A percentile compares a stretch with the other conserved stretches of the same genome.
Conservation (phyloP, 495 filamentous ascomycete genomes). For the Hypoxylon fragiforme region DNA sequence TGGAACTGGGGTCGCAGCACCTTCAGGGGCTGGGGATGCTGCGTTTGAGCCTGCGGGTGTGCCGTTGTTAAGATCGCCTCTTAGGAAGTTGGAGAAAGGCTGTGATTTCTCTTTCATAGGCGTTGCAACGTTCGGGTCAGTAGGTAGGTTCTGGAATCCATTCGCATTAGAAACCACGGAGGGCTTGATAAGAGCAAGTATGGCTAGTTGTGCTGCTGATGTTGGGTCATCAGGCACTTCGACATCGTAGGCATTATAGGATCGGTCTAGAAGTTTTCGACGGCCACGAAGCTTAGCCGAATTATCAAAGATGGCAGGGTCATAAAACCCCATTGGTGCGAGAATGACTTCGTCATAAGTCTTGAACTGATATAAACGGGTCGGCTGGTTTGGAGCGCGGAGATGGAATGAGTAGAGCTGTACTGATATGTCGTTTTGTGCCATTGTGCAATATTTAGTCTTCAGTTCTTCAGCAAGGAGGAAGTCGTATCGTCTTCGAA, state of each 20-base stretch:
- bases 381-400: conserved; percentile 83
- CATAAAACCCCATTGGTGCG: conserved; percentile 87
- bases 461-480: conserved; percentile 94
- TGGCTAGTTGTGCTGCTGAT: conserved; percentile 80
- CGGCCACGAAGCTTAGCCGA: conserved; percentile 74
- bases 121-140: conserved; percentile 48
- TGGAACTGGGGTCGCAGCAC: conserved; percentile 67
- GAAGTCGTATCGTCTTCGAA: conserved; percentile 88
- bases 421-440: conserved; percentile 78
- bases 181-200: conserved; percentile 70
- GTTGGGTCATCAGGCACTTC: conserved; percentile 84
- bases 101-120: conserved; percentile 57
- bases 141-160: conserved; percentile 39
- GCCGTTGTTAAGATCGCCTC: conserved; percentile 58
- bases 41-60: conserved; percentile 84
- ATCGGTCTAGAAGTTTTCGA: conserved; percentile 76
- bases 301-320: conserved; percentile 83
- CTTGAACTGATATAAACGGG: conserved; percentile 89
- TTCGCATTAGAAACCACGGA: conserved; percentile 47
- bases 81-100: conserved; percentile 60
- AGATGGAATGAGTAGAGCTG: conserved; percentile 86
- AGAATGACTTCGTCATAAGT: conserved; percentile 92
- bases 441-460: conserved; percentile 83
- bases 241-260: conserved; percentile 87
- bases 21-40: conserved; percentile 83